Base-by-base conservation (phyloP, 805 yeast species). In the Yarrowia sp. region DNA sequence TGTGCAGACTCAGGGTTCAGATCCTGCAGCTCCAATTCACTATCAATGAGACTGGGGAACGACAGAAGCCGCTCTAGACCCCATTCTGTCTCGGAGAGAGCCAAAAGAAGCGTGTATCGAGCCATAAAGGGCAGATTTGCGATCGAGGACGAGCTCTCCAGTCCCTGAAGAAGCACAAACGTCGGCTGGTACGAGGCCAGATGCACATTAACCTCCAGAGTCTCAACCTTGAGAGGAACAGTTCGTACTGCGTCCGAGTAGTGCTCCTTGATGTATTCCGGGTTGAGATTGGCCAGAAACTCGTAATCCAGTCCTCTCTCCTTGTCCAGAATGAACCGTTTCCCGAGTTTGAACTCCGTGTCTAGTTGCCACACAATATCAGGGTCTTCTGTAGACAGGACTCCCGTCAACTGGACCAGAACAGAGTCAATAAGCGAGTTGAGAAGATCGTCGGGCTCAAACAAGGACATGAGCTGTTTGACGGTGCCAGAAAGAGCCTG, bases 11-110 rank as follows among this genome's bases (percentile, higher is more conserved):
- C 63, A 16, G 38, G 40, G 21, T 58, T 58, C 30, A 58, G n/a
- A 11, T 58, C 63, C 26, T 43, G 63, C 21, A n/a, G 22, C 21
- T 58, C 41, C 40, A 58, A 14, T 7, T 58, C 63, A 3, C 14
- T n/a, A 32, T 58, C 63, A 30, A 58, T 41, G 4, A 58, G 21
- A n/a, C 40, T 41, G 11, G 63, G 63, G 40, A 58, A 58, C n/a
- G 51, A 41, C 8, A 43, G 41, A 2, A 58, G 22, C 16, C 32
- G 14, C 14, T 41, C 21, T 30, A 58, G 8, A 11, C 63, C 63
- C 63, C 63, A 58, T 7, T 40, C 22, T 7, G 40, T 21, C 17
- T 54, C 61, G 1, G 46, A 26, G 6, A 54, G 36, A 0, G 61
- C 61, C 26, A 54, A 12, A 4, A 54, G 44, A n/a, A 58, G 51